Evolutionary conservation across 169 alveolate genomes (phyloP).

Genomic region (Pseudocohnilembus persalinus): DNA sequence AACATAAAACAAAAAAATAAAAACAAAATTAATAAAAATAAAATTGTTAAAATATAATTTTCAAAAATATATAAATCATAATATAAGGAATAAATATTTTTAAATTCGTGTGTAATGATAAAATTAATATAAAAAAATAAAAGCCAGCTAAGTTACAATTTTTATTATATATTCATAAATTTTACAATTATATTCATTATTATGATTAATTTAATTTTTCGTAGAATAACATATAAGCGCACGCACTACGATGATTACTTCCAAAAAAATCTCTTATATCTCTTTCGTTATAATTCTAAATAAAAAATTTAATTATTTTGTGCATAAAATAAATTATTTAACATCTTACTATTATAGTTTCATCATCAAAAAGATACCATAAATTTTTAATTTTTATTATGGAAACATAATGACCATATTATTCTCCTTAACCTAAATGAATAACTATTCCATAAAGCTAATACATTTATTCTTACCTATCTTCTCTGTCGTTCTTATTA

Average conservation of each 20-base stretch:
- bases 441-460: slow-evolving; percentile 58
- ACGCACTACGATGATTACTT: slow-evolving; percentile 2
- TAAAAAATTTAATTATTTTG: not conserved
- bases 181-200: too few relatives aligned
- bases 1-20: too few relatives aligned
- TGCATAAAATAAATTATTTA: slow-evolving; percentile 5
- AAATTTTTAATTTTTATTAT: slow-evolving; percentile 46
- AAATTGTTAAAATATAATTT: too few relatives aligned
- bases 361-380: slow-evolving; percentile 77
- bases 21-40: too few relatives aligned
- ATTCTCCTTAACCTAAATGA: slow-evolving; percentile 69
- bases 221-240: not conserved
- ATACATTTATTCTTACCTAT: slow-evolving; percentile 33
- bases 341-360: slow-evolving; percentile 31
- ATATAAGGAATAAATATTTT: too few relatives aligned
- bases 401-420: slow-evolving; percentile 70
- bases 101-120: too few relatives aligned
- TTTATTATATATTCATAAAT: too few relatives aligned
- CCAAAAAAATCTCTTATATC: slow-evolving; percentile 25
- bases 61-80: too few relatives aligned
- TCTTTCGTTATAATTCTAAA: slow-evolving; percentile 29
- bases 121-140: too few relatives aligned
- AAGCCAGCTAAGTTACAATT: too few relatives aligned
- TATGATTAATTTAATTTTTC: too few relatives aligned
- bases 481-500: slow-evolving; percentile 9